Evolutionary conservation across 2,329 filamentous ascomycete genomes (phyloP), one percentile per base, ranked within the genome.

Genomic region (Elsinoe necatrix): DNA sequence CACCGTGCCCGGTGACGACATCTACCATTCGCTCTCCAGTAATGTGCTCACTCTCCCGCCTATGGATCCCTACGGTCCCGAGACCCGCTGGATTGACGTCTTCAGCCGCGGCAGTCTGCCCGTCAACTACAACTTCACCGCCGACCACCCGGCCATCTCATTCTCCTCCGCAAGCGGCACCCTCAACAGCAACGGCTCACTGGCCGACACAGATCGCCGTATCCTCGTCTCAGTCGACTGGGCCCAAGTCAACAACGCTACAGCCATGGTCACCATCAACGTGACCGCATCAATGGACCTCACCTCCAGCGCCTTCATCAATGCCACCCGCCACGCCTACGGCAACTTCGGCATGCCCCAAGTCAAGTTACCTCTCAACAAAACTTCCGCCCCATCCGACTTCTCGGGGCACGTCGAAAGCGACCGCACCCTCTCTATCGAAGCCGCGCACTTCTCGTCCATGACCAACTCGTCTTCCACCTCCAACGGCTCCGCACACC

Each of bases 1-100:
- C 0, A 82, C 81, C 0, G 79, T 87, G 4, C 82, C 83, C 0
- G 84, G 85, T 21, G 84, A 87, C 61, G 83, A 86, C 68, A 74
- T 43, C 37, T 85, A 75, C 68, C 83, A 85, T 64, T 62, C 66
- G 20, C 69, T 74, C 20, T 82, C 77, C 4, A 76, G 73, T 42
- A 76, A 77, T 60, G 76, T 72, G 1, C 72, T 86, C 2, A 74
- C 75, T 0, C 70, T 84, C 2, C 79, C 79, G 7, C 71, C 77
- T 0, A 73, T 86, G 57, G 81, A 81, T 59, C 79, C 77, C 0
- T 85, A 83, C 57, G 48, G 48, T 11, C 74, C 77, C 0, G 63
- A 59, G 8, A 55, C 72, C 0, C 75, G 82, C 37, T 86, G 79
- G 74, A 80, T 86, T 55, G 84, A 86, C 20, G 71, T 87, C 25